Percentiles rank a stretch among this genome's conserved stretches.
These are phyloP conservation scores for Arabidopsis suecica DNA, from an alignment of 345 rosid species.

Conservation along the genomic window DNA sequence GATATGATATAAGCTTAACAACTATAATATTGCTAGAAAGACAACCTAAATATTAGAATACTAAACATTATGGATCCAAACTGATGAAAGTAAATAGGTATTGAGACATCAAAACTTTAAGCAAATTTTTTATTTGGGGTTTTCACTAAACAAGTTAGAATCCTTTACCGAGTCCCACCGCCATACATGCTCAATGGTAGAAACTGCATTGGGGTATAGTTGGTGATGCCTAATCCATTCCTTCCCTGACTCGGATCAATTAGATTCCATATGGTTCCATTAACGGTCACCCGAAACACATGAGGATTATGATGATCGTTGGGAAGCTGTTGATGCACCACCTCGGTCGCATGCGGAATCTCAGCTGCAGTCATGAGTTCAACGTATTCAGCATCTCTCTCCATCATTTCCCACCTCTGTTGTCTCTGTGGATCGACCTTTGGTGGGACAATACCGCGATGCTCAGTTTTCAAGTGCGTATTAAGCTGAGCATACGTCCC, in stretches of 20 bases:
- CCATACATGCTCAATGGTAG: not conserved
- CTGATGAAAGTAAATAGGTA: not conserved
- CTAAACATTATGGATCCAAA: not conserved
- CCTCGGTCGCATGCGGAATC: not conserved
- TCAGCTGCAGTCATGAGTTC: constrained; percentile 40
- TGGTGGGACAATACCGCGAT: constrained; percentile 64
- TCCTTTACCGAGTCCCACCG: not conserved
- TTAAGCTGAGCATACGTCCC: constrained; percentile 76
- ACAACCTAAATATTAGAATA: not conserved
- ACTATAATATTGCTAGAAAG: not conserved
- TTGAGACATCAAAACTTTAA: constrained; percentile 9
- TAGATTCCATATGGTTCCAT: not conserved
- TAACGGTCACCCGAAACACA: not conserved
- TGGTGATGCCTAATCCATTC: too few species aligned
- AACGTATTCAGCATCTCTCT: constrained; percentile 35
- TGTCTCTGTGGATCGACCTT: constrained; percentile 62
- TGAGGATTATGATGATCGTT: not conserved
- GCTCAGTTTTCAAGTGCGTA: constrained; percentile 67
- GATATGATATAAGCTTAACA: too few species aligned
- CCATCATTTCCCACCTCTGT: constrained; percentile 54
- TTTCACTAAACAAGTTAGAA: not conserved
- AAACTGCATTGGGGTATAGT: not conserved
- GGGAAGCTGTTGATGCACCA: not conserved
- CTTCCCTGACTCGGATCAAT: not conserved
- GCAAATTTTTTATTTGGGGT: not conserved